Evolutionary conservation across 441 rosid genomes (phyloP).

Genomic region (Populus hybrid): DNA sequence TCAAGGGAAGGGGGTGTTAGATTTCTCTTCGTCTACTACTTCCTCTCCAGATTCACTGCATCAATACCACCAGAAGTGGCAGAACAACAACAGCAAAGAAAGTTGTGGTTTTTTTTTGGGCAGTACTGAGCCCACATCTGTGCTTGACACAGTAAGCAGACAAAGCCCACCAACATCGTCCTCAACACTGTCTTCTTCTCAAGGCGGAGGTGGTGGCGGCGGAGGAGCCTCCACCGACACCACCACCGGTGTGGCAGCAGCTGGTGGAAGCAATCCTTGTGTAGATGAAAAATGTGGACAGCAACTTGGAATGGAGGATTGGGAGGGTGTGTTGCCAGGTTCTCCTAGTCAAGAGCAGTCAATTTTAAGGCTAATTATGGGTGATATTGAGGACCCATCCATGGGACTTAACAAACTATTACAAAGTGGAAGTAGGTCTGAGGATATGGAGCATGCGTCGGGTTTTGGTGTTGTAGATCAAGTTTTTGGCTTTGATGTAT

Average conservation of each 20-base stretch:
- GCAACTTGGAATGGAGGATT: constrained; percentile 59
- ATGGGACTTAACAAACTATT: constrained; percentile 52
- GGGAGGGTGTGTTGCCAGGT: constrained; percentile 52
- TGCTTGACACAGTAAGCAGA: constrained; percentile 49
- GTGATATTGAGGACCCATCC: constrained; percentile 47
- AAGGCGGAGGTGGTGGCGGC: constrained; percentile 25
- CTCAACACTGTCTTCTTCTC: constrained; percentile 57
- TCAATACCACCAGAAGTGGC: constrained; percentile 29
- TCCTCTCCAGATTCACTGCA: constrained; percentile 40
- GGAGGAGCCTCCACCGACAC: constrained; percentile 40
- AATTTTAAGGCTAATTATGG: constrained; percentile 42
- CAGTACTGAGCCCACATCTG: constrained; percentile 51
- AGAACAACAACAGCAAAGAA: constrained; percentile 24
- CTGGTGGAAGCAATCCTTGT: constrained; percentile 26
- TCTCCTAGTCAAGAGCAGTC: constrained; percentile 60
- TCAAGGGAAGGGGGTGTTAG: constrained; percentile 35
- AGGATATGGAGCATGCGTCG: constrained; percentile 36
- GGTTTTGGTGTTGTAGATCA: constrained; percentile 42
- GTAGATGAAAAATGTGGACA: constrained; percentile 39
- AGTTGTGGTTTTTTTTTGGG: constrained; percentile 47
- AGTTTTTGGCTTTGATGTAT: constrained; percentile 29
- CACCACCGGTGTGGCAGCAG: constrained; percentile 32
- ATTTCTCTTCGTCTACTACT: constrained; percentile 27
- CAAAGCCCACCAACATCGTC: constrained; percentile 55
- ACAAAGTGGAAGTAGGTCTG: constrained; percentile 31